Conservation (phyloP, 805 yeast species). For the Candida nanaspora region DNA sequence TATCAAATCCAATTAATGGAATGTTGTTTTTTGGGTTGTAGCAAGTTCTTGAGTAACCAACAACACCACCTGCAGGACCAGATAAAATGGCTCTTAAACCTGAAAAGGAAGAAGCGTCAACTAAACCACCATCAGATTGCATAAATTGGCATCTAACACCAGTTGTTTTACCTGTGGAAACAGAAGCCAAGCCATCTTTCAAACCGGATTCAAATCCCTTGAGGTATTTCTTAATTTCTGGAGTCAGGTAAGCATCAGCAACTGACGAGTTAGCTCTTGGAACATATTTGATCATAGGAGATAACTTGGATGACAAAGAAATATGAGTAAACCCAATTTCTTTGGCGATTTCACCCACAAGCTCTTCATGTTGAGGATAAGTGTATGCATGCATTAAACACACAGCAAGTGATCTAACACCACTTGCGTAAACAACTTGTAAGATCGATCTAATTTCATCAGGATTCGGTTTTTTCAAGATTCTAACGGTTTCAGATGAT, state of each 20-base stretch:
- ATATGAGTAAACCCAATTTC: constrained; percentile 62
- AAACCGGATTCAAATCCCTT: constrained; percentile 59
- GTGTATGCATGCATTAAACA: constrained; percentile 70
- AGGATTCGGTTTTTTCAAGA: constrained; percentile 44
- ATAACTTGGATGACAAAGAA: constrained; percentile 55
- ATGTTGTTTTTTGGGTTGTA: constrained; percentile 42
- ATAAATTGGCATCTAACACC: constrained; percentile 65
- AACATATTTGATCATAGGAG: constrained; percentile 74
- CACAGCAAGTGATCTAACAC: constrained; percentile 64
- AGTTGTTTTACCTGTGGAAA: constrained; percentile 6
- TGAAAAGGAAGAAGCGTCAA: constrained; percentile 74
- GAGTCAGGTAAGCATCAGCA: constrained; percentile 80
- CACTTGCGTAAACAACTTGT: constrained; percentile 39
- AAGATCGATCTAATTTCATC: constrained; percentile 35
- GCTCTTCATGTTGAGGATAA: constrained; percentile 58
- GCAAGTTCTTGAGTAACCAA: constrained; percentile 84
- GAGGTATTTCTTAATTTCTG: constrained; percentile 62
- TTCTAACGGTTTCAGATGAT: constrained; percentile 61
- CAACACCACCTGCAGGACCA: constrained; percentile 98
- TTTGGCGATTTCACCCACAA: constrained; percentile 52
- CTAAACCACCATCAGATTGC: constrained; percentile 96
- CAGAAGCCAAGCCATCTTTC: constrained; percentile 36
- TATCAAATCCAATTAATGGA: constrained; percentile 76
- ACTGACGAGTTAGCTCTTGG: constrained; percentile 71
- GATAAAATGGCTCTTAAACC: constrained; percentile 85